These are phyloP conservation scores for Basipetospora chlamydospora DNA, from an alignment of 2,329 filamentous ascomycete genomes.

Conservation along the genomic window DNA sequence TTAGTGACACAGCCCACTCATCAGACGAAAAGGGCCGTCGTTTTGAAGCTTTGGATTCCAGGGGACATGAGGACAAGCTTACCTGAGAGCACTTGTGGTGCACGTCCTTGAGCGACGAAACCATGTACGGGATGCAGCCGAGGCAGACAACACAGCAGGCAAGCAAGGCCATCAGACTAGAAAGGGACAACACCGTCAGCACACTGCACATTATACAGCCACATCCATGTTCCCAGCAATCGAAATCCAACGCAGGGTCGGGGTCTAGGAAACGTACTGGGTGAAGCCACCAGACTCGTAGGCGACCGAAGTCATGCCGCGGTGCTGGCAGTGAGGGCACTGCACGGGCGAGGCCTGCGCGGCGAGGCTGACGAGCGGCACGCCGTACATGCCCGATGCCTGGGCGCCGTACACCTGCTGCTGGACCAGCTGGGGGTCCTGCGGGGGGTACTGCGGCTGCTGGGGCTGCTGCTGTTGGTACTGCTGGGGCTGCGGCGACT, in stretches of 20 bases:
- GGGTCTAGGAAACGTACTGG: conserved; percentile 8
- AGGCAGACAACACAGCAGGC: conserved; percentile 11
- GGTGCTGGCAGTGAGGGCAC: conserved; percentile 12
- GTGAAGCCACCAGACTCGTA: conserved; percentile 11
- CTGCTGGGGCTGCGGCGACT: too few species aligned
- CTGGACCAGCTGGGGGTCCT: not conserved
- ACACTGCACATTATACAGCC: not conserved
- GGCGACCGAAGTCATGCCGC: conserved; percentile 10
- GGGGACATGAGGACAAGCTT: not conserved
- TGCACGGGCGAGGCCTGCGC: conserved; percentile 10
- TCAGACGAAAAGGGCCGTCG: too few species aligned
- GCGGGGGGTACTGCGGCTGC: not conserved
- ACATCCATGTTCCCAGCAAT: too few species aligned
- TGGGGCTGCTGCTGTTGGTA: conserved; percentile 3
- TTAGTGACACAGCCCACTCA: too few species aligned
- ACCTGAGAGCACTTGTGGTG: conserved; percentile 12
- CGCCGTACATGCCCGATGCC: conserved; percentile 2
- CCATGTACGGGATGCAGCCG: conserved; percentile 12
- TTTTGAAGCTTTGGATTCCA: not conserved
- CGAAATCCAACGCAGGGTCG: too few species aligned
- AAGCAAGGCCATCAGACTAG: conserved; percentile 9
- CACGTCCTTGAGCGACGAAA: conserved; percentile 11
- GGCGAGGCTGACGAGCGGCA: conserved; percentile 10
- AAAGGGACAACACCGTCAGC: not conserved
- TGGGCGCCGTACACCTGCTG: not conserved